These are phyloP conservation scores for Ocimum tenuiflorum DNA, from an alignment of 257 asterid species.

Conservation along the genomic window DNA sequence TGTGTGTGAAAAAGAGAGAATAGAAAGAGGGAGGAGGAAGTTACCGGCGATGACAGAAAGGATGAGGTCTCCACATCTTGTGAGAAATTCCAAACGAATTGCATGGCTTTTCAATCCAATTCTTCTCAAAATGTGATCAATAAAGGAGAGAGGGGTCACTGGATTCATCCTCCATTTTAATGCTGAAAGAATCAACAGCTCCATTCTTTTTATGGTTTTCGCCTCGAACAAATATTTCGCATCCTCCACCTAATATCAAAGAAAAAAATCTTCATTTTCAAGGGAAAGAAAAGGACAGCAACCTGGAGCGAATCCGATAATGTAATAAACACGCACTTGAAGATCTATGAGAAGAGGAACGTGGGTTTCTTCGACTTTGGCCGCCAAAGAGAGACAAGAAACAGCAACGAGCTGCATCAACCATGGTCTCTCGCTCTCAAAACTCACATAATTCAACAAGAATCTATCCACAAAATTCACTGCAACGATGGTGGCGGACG, in stretches of 20 bases:
- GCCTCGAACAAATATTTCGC: conserved; percentile 54
- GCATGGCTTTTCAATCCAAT: conserved; percentile 35
- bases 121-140: conserved; percentile 52
- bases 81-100: conserved; percentile 45
- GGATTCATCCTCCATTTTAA: conserved; percentile 80
- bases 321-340: conserved; percentile 37
- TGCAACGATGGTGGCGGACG: conserved; percentile 51
- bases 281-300: neutral
- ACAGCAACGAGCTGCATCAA: conserved; percentile 56
- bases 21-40: neutral
- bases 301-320: too few species aligned
- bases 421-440: conserved; percentile 45
- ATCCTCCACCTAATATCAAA: conserved; percentile 37
- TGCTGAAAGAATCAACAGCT: conserved; percentile 53
- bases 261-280: neutral
- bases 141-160: conserved; percentile 61
- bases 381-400: conserved; percentile 66
- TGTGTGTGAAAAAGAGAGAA: neutral
- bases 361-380: conserved; percentile 63
- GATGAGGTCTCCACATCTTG: conserved; percentile 43
- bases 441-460: conserved; percentile 19
- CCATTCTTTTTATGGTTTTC: conserved; percentile 69
- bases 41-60: conserved; percentile 49
- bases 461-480: conserved; percentile 56
- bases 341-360: conserved; percentile 63